phyloP scores from a whole-genome alignment of 371 early-diverging fungal species.

The Smittium mucronatum region DNA sequence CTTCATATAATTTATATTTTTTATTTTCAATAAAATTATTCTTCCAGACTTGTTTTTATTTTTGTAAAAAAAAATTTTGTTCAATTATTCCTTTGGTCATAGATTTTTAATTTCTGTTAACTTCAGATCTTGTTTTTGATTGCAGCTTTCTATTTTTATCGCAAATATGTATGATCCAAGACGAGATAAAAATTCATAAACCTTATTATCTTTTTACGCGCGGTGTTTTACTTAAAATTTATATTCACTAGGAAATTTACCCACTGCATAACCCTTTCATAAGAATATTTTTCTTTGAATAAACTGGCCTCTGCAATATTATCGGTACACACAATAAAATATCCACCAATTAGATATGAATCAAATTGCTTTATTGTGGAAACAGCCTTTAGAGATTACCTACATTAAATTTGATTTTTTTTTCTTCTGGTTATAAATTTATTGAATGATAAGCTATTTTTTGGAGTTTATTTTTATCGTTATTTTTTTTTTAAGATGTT shows the following conservation, averaged over 20 bases:
- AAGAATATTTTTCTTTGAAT: constrained; percentile 1
- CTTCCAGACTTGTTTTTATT: no score
- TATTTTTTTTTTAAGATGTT: no score
- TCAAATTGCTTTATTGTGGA: neutral
- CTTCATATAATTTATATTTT: no score
- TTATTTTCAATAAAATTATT: no score
- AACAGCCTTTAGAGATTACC: neutral
- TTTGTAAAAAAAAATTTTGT: neutral
- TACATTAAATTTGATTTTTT: no score
- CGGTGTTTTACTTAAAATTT: neutral
- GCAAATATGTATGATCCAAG: neutral
- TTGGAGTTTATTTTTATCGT: no score
- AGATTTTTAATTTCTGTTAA: neutral
- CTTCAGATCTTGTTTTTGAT: neutral
- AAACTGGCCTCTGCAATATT: neutral
- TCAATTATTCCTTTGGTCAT: neutral
- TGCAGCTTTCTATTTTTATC: neutral
- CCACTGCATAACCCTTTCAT: neutral
- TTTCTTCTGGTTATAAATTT: no score
- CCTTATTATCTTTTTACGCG: neutral
- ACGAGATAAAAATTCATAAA: neutral
- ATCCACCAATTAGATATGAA: neutral
- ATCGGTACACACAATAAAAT: neutral
- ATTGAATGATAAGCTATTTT: no score
- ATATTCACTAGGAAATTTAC: neutral